A percentile compares a stretch with the other conserved stretches of the same genome.
These are phyloP conservation scores for Flaveria sonorensis DNA, from an alignment of 129 eudicot genomes.

Conservation along the genomic window DNA sequence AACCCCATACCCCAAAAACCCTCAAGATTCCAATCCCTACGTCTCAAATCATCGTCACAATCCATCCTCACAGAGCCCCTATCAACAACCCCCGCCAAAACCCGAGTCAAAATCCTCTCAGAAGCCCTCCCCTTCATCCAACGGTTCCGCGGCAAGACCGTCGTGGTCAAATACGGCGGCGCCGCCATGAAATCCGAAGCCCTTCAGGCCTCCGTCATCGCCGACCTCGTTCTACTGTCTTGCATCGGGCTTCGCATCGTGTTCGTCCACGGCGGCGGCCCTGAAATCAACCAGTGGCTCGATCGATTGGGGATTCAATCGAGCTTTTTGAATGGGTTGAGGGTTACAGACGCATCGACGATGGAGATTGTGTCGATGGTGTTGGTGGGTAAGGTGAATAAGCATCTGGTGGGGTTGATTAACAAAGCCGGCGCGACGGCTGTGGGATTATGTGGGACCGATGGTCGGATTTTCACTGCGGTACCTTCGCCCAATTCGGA, in stretches of 20 bases:
- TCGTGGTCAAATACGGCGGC: slow-evolving; percentile 87
- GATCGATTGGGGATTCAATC: slow-evolving; percentile 56
- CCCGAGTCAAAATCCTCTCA: slow-evolving; percentile 72
- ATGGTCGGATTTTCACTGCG: slow-evolving; percentile 76
- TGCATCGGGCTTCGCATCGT: slow-evolving; percentile 86
- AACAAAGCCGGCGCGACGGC: slow-evolving; percentile 90
- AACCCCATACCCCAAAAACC: slow-evolving; percentile 19
- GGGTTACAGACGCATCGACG: slow-evolving; percentile 81
- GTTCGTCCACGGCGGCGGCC: slow-evolving; percentile 96
- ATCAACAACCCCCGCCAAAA: slow-evolving; percentile 55
- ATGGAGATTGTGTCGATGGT: slow-evolving; percentile 98
- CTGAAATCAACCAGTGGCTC: slow-evolving; percentile 90
- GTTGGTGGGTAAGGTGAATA: slow-evolving; percentile 84
- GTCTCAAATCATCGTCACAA: slow-evolving; percentile 43
- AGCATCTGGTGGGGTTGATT: slow-evolving; percentile 65
- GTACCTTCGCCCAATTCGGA: slow-evolving; percentile 65
- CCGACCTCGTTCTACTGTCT: slow-evolving; percentile 81
- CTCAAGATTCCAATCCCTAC: slow-evolving; percentile 11
- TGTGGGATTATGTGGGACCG: slow-evolving; percentile 78
- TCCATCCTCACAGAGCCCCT: slow-evolving; percentile 35
- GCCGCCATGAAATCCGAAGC: slow-evolving; percentile 92
- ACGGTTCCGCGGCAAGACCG: slow-evolving; percentile 77
- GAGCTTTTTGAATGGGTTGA: slow-evolving; percentile 68
- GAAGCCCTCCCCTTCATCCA: slow-evolving; percentile 96
- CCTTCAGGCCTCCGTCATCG: slow-evolving; percentile 74